These are phyloP conservation scores for Neurospora sp. DNA, from an alignment of 495 filamentous ascomycete species.

Conservation along the genomic window DNA sequence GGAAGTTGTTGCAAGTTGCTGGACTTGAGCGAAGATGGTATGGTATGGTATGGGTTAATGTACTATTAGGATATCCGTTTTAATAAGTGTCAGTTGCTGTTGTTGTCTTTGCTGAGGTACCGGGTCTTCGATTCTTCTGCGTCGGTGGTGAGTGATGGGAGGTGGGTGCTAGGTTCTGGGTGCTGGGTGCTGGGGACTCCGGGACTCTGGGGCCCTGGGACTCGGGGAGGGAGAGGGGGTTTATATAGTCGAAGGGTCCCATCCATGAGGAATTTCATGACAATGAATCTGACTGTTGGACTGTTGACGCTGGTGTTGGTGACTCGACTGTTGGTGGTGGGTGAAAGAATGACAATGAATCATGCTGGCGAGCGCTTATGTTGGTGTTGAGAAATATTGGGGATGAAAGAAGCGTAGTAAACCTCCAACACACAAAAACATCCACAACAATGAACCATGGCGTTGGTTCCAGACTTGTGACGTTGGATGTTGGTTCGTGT, in stretches of 20 bases:
- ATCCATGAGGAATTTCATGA: not conserved
- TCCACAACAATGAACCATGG: not conserved
- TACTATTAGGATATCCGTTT: conserved; percentile 17
- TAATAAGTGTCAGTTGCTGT: not conserved
- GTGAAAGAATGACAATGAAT: not conserved
- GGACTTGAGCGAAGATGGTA: not conserved
- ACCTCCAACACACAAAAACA: not conserved
- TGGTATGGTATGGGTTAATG: not conserved
- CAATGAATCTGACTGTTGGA: not conserved
- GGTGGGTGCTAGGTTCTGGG: not conserved
- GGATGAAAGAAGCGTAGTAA: too few species aligned
- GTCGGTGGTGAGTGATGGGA: not conserved
- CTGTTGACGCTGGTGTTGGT: not conserved
- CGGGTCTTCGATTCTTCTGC: not conserved
- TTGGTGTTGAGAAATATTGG: too few species aligned
- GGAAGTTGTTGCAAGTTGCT: not conserved
- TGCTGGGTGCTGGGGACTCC: not conserved
- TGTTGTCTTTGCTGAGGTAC: not conserved
- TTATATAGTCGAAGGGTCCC: not conserved
- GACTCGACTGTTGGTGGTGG: not conserved
- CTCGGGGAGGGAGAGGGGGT: not conserved
- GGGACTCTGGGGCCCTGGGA: too few species aligned
- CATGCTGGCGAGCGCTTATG: not conserved
- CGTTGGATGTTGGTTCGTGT: too few species aligned
- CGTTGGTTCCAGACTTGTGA: too few species aligned